Base-by-base conservation (phyloP, 371 early-diverging fungal genomes). In the Mortierella sp. region DNA sequence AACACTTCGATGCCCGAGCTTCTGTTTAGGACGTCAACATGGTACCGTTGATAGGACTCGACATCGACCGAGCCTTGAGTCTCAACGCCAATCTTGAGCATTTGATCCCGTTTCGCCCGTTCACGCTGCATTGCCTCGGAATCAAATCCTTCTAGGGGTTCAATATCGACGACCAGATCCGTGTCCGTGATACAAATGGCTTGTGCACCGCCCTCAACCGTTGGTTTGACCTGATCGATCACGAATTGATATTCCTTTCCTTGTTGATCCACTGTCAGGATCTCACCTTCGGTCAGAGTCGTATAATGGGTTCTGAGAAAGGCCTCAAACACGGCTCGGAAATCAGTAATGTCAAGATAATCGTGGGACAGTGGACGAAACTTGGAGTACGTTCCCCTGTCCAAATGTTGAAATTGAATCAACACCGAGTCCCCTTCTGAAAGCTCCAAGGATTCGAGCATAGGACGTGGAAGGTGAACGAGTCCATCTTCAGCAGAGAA, bases 131-230 rank as follows among this genome's bases (percentile, higher is more conserved):
- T 9, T 37, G 37, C 37, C 9, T 37, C 37, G 9, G 37, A 37
- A 37, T 72, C 43, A 5, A 3, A 19, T 66, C 73, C 58, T 25
- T 64, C 84, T 28, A 87, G 64, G 4, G 90, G 87, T 48, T 87
- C 88, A 57, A 96, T 88, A 65, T 96, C 95, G 11, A 96, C 92
- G 44, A 92, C 92, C 16, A 97, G 80, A 79, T 97, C 97, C 1
- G 94, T 94, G 72, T 97, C 93, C 5, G 94, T 89, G 7, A 90
- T 86, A 47, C 85, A 90, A 14, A 91, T 93, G 44, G 87, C 92
- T 25, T 76, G 74, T 11, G 80, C 82, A 19, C 69, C 75, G 18
- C 69, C 65, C 9, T 64, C 64, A 5, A 9, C 37, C 37, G 37
- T 37, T 0, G 95, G 94, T 75, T 91, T 87, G 11, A 95, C 79